A percentile compares a stretch with the other conserved stretches of the same genome.
These are phyloP conservation scores for Podospora anserina DNA, from an alignment of 495 filamentous ascomycete genomes.

Conservation along the genomic window DNA sequence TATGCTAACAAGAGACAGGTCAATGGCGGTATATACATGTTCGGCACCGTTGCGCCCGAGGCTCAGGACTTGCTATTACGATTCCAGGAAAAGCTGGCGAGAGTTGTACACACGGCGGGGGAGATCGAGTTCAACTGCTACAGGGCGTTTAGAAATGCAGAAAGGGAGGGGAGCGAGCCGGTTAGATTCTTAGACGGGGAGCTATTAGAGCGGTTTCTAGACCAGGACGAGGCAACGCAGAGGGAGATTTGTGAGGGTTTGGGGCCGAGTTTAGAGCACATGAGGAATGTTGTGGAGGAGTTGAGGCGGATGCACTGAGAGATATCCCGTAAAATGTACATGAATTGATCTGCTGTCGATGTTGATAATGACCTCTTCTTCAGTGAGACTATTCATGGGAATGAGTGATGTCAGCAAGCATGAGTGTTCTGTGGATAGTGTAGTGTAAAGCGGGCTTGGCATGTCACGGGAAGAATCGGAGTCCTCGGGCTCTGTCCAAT, in stretches of 20 bases:
- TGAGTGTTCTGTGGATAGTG: neutral
- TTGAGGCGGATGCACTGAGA: conserved; percentile 64
- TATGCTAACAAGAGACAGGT: conserved; percentile 52
- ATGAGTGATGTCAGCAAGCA: conserved; percentile 7
- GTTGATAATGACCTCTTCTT: too few species aligned
- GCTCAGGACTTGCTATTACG: conserved; percentile 78
- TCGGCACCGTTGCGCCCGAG: conserved; percentile 65
- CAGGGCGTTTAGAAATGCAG: conserved; percentile 70
- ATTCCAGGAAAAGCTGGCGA: conserved; percentile 66
- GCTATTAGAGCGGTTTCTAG: conserved; percentile 80
- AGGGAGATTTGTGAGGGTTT: conserved; percentile 61
- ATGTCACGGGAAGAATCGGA: conserved; percentile 29
- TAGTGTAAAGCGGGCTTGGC: conserved; percentile 1
- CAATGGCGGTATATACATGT: conserved; percentile 89
- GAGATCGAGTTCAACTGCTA: conserved; percentile 71
- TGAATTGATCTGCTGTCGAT: neutral
- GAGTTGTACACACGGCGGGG: conserved; percentile 63
- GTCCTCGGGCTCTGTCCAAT: conserved; percentile 23
- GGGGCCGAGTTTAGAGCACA: conserved; percentile 64
- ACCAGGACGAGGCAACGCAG: conserved; percentile 61
- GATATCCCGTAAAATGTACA: neutral
- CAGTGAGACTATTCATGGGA: neutral
- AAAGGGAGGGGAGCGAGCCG: conserved; percentile 69
- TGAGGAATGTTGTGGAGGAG: conserved; percentile 70
- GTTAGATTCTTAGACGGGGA: conserved; percentile 91